A percentile compares a stretch with the other conserved stretches of the same genome.
These are phyloP conservation scores for Aspergillus brunneoviolaceus DNA, from an alignment of 2,329 filamentous ascomycete species.

Conservation along the genomic window DNA sequence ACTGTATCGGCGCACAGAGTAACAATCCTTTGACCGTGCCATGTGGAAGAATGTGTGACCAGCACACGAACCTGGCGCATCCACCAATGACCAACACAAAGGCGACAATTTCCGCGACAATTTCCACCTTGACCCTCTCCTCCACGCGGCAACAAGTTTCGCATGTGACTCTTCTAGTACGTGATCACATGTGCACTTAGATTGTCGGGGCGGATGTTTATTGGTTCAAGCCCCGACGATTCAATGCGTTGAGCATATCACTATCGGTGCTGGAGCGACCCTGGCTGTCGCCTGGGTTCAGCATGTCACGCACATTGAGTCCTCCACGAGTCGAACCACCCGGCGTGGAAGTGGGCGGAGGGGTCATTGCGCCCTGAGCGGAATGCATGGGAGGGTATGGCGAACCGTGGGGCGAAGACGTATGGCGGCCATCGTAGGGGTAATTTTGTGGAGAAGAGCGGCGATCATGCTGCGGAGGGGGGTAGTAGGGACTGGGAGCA, in stretches of 20 bases:
- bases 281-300: constrained; percentile 43
- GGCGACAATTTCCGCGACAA: neutral
- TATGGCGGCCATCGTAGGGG: constrained; percentile 43
- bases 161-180: neutral
- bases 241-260: constrained; percentile 51
- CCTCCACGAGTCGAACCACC: constrained; percentile 38
- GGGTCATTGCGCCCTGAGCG: constrained; percentile 28
- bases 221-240: constrained; percentile 40
- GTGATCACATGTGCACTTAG: neutral
- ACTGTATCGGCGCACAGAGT: neutral
- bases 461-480: constrained; percentile 38
- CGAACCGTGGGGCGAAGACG: constrained; percentile 45
- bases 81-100: constrained; percentile 9
- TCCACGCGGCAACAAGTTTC: neutral
- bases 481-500: constrained; percentile 40
- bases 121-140: neutral
- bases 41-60: constrained; percentile 18
- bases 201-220: constrained; percentile 12
- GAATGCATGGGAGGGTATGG: constrained; percentile 40
- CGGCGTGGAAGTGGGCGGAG: constrained; percentile 34
- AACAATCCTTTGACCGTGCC: constrained; percentile 3
- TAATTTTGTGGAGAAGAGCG: constrained; percentile 47
- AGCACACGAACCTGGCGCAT: constrained; percentile 25
- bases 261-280: constrained; percentile 49
- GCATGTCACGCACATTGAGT: constrained; percentile 50